These are phyloP conservation scores for Backusella psychrophila DNA, from an alignment of 192 early-diverging fungal genomes.

Conservation along the genomic window DNA sequence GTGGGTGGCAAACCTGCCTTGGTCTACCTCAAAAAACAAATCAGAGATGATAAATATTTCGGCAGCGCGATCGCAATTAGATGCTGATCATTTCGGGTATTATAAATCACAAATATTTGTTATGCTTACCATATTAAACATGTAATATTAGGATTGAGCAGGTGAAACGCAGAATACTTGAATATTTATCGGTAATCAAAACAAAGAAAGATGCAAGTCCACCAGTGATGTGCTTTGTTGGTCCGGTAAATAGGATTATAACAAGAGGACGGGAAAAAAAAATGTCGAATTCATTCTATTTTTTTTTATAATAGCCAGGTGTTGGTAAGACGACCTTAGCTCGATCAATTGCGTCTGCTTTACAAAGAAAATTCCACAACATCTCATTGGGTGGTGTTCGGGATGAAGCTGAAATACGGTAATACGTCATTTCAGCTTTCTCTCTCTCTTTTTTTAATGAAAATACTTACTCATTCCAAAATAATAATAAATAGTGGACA, in stretches of 20 bases:
- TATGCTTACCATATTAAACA: slow-evolving; percentile 43
- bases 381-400: slow-evolving; percentile 82
- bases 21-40: slow-evolving; percentile 45
- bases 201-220: slow-evolving; percentile 62
- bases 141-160: slow-evolving; percentile 45
- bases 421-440: slow-evolving; percentile 57
- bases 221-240: slow-evolving; percentile 71
- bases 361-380: slow-evolving; percentile 78
- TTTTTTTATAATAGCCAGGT: slow-evolving; percentile 20
- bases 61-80: slow-evolving; percentile 60
- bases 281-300: too few species aligned
- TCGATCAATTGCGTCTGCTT: slow-evolving; percentile 69
- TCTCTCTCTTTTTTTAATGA: slow-evolving; percentile 24
- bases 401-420: slow-evolving; percentile 84
- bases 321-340: slow-evolving; percentile 85
- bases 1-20: slow-evolving; percentile 72
- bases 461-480: slow-evolving; percentile 23
- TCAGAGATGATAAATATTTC: slow-evolving; percentile 54
- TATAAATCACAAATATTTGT: slow-evolving; percentile 40
- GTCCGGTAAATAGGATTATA: slow-evolving; percentile 70
- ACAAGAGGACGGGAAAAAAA: slow-evolving; percentile 36
- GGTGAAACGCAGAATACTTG: slow-evolving; percentile 81
- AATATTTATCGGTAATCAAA: slow-evolving; percentile 80
- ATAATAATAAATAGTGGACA: slow-evolving; percentile 67
- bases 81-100: slow-evolving; percentile 71